Conservation (phyloP, 1,139 yeast genomes). For the Scheffersomyces insectosa region DNA sequence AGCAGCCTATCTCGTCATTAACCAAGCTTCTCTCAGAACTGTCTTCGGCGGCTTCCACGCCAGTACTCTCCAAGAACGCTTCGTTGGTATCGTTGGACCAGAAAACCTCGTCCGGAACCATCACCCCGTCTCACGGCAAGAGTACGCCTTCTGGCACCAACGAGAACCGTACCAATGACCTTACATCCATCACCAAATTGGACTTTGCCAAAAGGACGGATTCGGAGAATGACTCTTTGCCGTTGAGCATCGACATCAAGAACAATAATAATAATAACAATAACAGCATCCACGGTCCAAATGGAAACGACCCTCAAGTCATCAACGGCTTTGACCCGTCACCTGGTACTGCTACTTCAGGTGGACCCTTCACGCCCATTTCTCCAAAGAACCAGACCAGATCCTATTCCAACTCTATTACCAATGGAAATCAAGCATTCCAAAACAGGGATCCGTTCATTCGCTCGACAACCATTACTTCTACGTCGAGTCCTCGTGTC, state of each 20-base stretch:
- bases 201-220: not conserved
- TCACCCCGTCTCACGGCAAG: conserved; percentile 11
- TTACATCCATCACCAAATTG: not conserved
- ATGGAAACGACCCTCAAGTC: conserved; percentile 9
- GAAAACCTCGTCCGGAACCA: conserved; percentile 13
- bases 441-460: conserved; percentile 13
- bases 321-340: conserved; percentile 22
- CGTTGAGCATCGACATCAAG: not conserved
- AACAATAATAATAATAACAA: not conserved
- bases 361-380: conserved; percentile 15
- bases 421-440: conserved; percentile 10
- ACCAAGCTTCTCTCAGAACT: conserved; percentile 45
- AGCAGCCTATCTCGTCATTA: conserved; percentile 35
- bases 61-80: conserved; percentile 25
- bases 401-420: conserved; percentile 16
- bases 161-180: not conserved
- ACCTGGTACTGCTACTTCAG: conserved; percentile 8
- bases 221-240: not conserved
- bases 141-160: not conserved
- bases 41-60: conserved; percentile 27
- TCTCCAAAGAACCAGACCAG: conserved; percentile 19
- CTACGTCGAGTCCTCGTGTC: conserved; percentile 40
- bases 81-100: conserved; percentile 23
- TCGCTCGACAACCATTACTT: conserved; percentile 22
- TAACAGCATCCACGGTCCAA: not conserved